Evolutionary conservation across 2,329 filamentous ascomycete species (phyloP), one percentile per base, ranked within the genome.

Genomic region (Fusarium sp.): DNA sequence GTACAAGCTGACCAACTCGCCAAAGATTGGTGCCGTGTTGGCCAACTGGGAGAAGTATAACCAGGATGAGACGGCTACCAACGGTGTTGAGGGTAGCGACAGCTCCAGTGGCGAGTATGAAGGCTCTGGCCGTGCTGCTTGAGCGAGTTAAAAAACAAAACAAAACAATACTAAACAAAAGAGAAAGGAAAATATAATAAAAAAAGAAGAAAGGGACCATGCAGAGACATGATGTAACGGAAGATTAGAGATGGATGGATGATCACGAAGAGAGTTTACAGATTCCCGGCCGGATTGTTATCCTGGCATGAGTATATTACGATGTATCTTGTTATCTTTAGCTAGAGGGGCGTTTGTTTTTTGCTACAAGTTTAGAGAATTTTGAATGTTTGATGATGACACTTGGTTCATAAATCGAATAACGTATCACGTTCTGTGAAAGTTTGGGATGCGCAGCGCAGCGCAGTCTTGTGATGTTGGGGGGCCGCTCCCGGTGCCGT

Each of bases 1-100:
- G 56, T 98, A 98, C 86, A 91, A 91, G 78, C 85, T 99, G 81
- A 99, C 96, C 61, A 98, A 97, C 85, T 91, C 89, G 66, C 90
- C 90, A 74, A 89, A 92, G 83, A 95, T 95, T 79, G 92, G 91
- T 47, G 89, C 92, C 65, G 92, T 95, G 71, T 82, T 98, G 81
- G 93, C 94, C 75, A 97, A 98, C 86, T 94, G 92, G 92, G 92
- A 94, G 55, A 91, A 90, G 82, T 94, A 92, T 80, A 77, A 78
- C 15, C 86, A 89, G 76, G 86, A 89, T 54, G 86, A 89, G 39
- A 78, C 77, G 24, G 76, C 70, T 6, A 76, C 77, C 42, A 80
- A 81, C 64, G 80, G 77, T 33, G 80, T 71, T 71, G 80, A 72
- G 31, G 80, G 77, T 15, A 85, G 82, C 64, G 80, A 83, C 50